Conservation (phyloP, 2,329 filamentous ascomycete genomes). For the Parastagonospora nodorum region DNA sequence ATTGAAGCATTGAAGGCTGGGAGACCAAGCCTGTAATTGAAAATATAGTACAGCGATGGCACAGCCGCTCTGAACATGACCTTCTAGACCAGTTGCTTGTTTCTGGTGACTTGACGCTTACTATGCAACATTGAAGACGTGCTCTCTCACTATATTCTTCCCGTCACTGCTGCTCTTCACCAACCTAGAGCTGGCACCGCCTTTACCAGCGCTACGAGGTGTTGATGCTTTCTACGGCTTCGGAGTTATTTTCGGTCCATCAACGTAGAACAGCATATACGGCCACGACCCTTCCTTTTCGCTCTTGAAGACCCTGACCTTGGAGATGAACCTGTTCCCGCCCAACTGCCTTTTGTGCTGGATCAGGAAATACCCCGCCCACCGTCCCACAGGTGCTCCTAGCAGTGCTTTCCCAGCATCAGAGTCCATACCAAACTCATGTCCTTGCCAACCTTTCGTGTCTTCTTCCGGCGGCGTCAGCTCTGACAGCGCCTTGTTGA, state of each 20-base stretch:
- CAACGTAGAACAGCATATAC: constrained; percentile 19
- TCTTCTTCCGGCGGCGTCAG: constrained; percentile 6
- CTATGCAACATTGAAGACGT: background rate
- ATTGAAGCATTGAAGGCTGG: background rate
- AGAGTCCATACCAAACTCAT: constrained; percentile 17
- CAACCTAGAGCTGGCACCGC: background rate
- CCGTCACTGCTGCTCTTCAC: background rate
- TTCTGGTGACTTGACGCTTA: too few relatives aligned
- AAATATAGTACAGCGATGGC: too few relatives aligned
- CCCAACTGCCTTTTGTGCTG: constrained; percentile 19
- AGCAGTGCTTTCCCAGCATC: constrained; percentile 22
- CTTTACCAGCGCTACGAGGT: background rate
- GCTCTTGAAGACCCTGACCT: constrained; percentile 16
- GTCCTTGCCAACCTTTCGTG: constrained; percentile 18
- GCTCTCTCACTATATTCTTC: background rate
- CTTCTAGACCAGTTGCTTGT: too few relatives aligned
- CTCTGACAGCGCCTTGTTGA: constrained; percentile 11
- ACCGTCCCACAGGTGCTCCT: constrained; percentile 16
- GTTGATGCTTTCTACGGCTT: background rate
- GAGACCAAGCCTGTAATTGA: background rate
- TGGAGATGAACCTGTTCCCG: constrained; percentile 11
- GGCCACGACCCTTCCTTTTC: constrained; percentile 12
- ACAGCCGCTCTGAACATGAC: too few relatives aligned
- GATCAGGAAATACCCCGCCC: constrained; percentile 20
- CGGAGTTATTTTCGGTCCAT: background rate